A percentile compares a stretch with the other conserved stretches of the same genome.
These are phyloP conservation scores for Penicillium sp. DNA, from an alignment of 2,329 filamentous ascomycete species.

Conservation along the genomic window DNA sequence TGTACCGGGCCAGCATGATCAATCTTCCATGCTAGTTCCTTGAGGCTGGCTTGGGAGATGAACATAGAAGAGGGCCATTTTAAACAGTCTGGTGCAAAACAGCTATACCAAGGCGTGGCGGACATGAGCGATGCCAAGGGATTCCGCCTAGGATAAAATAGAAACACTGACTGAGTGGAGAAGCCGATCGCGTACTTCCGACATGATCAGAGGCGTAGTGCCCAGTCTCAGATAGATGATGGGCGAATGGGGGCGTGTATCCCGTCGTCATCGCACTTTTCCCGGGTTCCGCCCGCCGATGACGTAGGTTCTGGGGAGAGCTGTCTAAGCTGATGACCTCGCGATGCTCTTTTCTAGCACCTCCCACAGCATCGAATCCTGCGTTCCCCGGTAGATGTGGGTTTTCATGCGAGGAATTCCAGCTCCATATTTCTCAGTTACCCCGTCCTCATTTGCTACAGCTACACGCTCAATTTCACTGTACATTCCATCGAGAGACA, in stretches of 20 bases:
- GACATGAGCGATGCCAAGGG: constrained; percentile 3
- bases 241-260: not conserved
- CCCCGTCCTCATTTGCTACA: not conserved
- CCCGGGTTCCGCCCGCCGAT: constrained; percentile 18
- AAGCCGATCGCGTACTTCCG: not conserved
- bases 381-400: not conserved
- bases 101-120: not conserved
- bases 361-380: not conserved
- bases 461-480: not conserved
- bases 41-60: not conserved
- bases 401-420: constrained; percentile 1
- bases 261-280: constrained; percentile 21
- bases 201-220: not conserved
- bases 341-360: not conserved
- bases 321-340: constrained; percentile 2
- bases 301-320: constrained; percentile 22
- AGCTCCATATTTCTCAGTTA: not conserved
- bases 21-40: not conserved
- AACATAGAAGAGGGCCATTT: not conserved
- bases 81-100: not conserved
- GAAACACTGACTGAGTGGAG: constrained; percentile 2
- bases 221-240: not conserved
- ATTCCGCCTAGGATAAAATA: not conserved
- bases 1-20: not conserved
- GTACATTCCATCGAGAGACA: not conserved